Conservation (phyloP, 495 filamentous ascomycete genomes). For the Hypomontagnella monticulosa region DNA sequence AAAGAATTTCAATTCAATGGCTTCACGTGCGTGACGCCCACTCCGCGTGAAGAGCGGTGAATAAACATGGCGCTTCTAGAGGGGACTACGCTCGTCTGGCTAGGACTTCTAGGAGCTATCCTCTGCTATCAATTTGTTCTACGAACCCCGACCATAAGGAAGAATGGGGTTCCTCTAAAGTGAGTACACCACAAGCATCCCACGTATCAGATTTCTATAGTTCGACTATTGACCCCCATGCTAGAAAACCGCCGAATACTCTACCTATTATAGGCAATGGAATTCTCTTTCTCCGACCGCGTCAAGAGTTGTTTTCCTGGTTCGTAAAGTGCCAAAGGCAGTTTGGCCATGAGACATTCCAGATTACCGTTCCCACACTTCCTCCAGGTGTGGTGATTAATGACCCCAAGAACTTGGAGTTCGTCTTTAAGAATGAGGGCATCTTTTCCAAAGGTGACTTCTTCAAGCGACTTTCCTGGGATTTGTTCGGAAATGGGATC, state of each 20-base stretch:
- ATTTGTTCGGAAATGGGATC: conserved; percentile 70
- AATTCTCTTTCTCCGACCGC: conserved; percentile 63
- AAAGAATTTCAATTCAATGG: no score
- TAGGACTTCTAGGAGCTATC: conserved; percentile 17
- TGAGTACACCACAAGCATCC: conserved; percentile 20
- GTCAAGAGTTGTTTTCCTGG: conserved; percentile 67
- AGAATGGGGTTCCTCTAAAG: conserved; percentile 49
- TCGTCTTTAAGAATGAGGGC: conserved; percentile 66
- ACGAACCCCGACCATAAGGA: conserved; percentile 43
- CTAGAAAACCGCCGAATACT: conserved; percentile 63
- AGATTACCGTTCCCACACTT: conserved; percentile 65
- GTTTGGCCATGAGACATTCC: conserved; percentile 65
- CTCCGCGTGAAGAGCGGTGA: neutral
- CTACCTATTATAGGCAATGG: conserved; percentile 67
- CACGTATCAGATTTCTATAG: neutral
- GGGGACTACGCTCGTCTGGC: conserved; percentile 17
- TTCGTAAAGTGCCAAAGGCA: conserved; percentile 64
- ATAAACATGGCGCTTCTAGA: conserved; percentile 33
- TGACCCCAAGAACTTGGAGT: conserved; percentile 67
- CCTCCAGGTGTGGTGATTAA: conserved; percentile 68
- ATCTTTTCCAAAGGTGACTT: conserved; percentile 67
- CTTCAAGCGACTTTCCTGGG: conserved; percentile 65
- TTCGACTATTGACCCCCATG: neutral
- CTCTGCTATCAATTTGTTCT: conserved; percentile 40
- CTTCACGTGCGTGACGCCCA: no score